These are phyloP conservation scores for Boletellus deceptivus DNA, from an alignment of 1,284 basidiomycete genomes.

Conservation along the genomic window DNA sequence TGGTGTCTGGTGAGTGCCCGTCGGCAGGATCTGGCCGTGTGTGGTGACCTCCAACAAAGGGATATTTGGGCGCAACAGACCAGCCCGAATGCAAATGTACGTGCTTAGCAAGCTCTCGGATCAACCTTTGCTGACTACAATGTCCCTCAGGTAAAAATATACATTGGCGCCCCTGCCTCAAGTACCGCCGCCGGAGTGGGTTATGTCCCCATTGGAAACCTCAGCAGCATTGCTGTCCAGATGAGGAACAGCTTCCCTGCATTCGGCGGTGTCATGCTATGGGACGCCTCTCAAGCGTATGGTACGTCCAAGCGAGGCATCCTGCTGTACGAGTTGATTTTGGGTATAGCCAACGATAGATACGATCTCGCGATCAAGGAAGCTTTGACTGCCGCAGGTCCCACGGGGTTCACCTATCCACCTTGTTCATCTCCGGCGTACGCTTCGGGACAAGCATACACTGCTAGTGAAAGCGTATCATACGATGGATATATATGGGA, in stretches of 20 bases:
- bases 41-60: slow-evolving; percentile 34
- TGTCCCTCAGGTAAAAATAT: slow-evolving; percentile 45
- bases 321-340: background rate
- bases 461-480: slow-evolving; percentile 50
- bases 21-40: background rate
- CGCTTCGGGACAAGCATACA: slow-evolving; percentile 49
- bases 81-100: slow-evolving; percentile 54
- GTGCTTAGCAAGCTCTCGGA: slow-evolving; percentile 2
- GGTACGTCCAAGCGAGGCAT: slow-evolving; percentile 36
- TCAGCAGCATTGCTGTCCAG: slow-evolving; percentile 49
- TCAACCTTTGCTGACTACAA: slow-evolving; percentile 3
- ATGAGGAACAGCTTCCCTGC: slow-evolving; percentile 66
- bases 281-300: slow-evolving; percentile 70
- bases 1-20: slow-evolving; percentile 42
- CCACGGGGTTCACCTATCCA: slow-evolving; percentile 65
- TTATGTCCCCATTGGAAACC: slow-evolving; percentile 46
- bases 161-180: slow-evolving; percentile 59
- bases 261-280: slow-evolving; percentile 72
- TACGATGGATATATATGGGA: slow-evolving; percentile 66
- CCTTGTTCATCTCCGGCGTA: slow-evolving; percentile 57
- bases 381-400: slow-evolving; percentile 56
- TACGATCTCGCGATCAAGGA: slow-evolving; percentile 64
- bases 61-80: slow-evolving; percentile 62
- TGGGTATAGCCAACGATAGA: slow-evolving; percentile 49
- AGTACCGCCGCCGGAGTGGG: slow-evolving; percentile 49